phyloP scores from a whole-genome alignment of 345 rosid species.

The Firmiana major region DNA sequence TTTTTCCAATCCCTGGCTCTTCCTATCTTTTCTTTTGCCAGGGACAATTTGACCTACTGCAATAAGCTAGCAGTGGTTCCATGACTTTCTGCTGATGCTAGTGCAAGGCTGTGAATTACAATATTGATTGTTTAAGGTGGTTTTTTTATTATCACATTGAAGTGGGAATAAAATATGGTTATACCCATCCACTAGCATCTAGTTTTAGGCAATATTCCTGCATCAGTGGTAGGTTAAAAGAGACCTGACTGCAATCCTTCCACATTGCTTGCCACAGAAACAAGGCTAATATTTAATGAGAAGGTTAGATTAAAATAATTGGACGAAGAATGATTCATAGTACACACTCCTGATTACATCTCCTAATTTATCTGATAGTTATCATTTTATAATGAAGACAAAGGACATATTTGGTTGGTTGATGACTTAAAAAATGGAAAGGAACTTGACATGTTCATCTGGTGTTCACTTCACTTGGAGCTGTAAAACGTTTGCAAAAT shows the following conservation, averaged over 20 bases:
- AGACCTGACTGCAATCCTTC: background rate
- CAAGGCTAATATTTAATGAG: background rate
- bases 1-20: background rate
- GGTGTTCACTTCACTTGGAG: slow-evolving; percentile 1
- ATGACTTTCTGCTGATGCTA: background rate
- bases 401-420: slow-evolving; percentile 18
- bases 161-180: slow-evolving; percentile 9
- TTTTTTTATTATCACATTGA: background rate
- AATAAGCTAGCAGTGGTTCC: background rate
- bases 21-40: background rate
- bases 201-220: background rate
- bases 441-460: background rate
- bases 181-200: slow-evolving; percentile 21
- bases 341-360: background rate
- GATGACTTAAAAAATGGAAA: background rate
- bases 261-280: slow-evolving; percentile 5
- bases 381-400: slow-evolving; percentile 5
- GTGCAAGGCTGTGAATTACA: background rate
- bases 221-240: slow-evolving; percentile 30
- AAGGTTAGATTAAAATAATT: background rate
- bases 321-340: slow-evolving; percentile 3
- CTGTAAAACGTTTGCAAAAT: slow-evolving; percentile 3
- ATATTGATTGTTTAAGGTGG: background rate
- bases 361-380: slow-evolving; percentile 6
- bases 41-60: slow-evolving; percentile 24